Evolutionary conservation across 73 alveolate genomes (phyloP), one percentile per base, ranked within the genome.

Genomic region (Paramecium caudatum): DNA sequence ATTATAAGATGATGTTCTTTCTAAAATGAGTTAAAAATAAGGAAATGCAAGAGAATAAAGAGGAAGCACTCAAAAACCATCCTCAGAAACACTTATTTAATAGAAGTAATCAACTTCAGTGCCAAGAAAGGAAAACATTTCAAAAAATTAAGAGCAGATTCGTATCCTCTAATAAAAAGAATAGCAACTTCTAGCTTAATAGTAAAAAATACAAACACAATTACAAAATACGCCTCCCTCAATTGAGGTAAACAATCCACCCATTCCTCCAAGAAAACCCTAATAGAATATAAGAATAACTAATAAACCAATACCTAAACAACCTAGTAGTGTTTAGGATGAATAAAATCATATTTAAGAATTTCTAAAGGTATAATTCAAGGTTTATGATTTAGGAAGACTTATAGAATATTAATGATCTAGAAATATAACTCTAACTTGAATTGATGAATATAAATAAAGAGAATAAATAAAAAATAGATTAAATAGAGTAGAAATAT

Each of bases 301-400:
- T 0, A 68, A 37, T 74, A 74, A 74, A 2, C 13, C n/a, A 74
- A 37, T 27, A 41, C 88, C 49, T 39, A 74, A 43, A 23, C 10
- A 74, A 41, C 25, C 62, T 5, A 43, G 69, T 39, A 41, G 62
- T 16, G 39, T 74, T 8, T 15, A 37, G 7, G 88, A 74, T 9
- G 88, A 74, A 10, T 3, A 45, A 39, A 74, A 74, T 23, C 68
- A 74, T 74, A 74, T 74, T 21, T 41, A 74, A 74, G 88, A 74
- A 74, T 74, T 74, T 74, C 47, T 74, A 34, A 30, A 21, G 27
- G 88, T 74, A 65, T 65, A n/a, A 4, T 74, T 16, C 19, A 13
- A 41, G 36, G 16, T 2, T 17, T 36, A 41, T 55, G 30, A 27
- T 37, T 36, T 41, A 74, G 88, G 88, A 74, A 47, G 88, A 74